Percentiles rank a stretch among this genome's conserved stretches.
These are phyloP conservation scores for Cyathus striatus DNA, from an alignment of 768 basidiomycete genomes.

Conservation along the genomic window DNA sequence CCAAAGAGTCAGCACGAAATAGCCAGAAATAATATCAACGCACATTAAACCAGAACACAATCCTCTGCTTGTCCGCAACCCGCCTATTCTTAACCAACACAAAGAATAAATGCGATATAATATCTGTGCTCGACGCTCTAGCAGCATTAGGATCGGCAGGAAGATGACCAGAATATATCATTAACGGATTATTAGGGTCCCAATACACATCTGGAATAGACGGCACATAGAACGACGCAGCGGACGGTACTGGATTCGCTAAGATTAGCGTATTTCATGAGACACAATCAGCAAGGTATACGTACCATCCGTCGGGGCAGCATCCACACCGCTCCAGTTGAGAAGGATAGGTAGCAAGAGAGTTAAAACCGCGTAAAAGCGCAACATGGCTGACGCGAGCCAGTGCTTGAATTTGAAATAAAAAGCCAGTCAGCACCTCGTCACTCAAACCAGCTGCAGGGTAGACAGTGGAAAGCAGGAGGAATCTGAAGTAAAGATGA, in stretches of 20 bases:
- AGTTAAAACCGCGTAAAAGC: too few relatives aligned
- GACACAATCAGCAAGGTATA: too few relatives aligned
- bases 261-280: too few relatives aligned
- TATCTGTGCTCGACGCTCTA: constrained; percentile 45
- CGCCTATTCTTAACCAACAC: constrained; percentile 85
- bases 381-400: too few relatives aligned
- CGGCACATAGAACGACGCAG: constrained; percentile 81
- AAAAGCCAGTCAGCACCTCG: too few relatives aligned
- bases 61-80: constrained; percentile 81
- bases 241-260: constrained; percentile 76
- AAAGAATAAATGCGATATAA: constrained; percentile 82
- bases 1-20: constrained; percentile 1
- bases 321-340: too few relatives aligned
- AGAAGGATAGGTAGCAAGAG: too few relatives aligned
- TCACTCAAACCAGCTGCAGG: too few relatives aligned
- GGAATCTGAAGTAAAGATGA: too few relatives aligned
- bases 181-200: constrained; percentile 64
- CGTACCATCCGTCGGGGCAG: too few relatives aligned
- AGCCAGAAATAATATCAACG: constrained; percentile 15
- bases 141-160: constrained; percentile 66
- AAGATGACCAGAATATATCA: constrained; percentile 81
- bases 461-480: too few relatives aligned
- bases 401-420: too few relatives aligned
- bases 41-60: constrained; percentile 98
- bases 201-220: constrained; percentile 73